Percentiles rank a stretch among this genome's conserved stretches.
These are phyloP conservation scores for Aethionema arabicum DNA, from an alignment of 345 rosid genomes.

Conservation along the genomic window DNA sequence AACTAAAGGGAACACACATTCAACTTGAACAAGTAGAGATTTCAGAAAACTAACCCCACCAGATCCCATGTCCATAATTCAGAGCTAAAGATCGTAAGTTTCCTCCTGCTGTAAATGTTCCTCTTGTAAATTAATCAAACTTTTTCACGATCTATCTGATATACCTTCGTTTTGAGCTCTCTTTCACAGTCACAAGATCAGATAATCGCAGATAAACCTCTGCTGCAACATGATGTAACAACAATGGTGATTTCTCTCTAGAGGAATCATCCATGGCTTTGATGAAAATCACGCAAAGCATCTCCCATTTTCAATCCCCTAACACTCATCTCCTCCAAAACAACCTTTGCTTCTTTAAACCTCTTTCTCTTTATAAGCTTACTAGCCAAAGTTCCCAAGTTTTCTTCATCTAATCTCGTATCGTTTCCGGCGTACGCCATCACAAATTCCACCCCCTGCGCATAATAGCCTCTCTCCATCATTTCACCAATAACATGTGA, in stretches of 20 bases:
- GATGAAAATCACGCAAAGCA: conserved; percentile 21
- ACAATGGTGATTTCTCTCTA: conserved; percentile 4
- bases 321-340: conserved; percentile 56
- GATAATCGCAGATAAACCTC: too few species aligned
- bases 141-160: conserved; percentile 18
- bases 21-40: conserved; percentile 54
- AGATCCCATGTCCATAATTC: background rate
- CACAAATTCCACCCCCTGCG: conserved; percentile 53
- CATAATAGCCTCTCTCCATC: conserved; percentile 42
- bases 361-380: conserved; percentile 43
- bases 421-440: conserved; percentile 50
- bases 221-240: background rate
- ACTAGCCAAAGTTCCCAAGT: conserved; percentile 51
- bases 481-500: conserved; percentile 51
- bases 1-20: conserved; percentile 54
- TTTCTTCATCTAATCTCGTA: conserved; percentile 48
- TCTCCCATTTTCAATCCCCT: conserved; percentile 45
- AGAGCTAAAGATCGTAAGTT: conserved; percentile 15
- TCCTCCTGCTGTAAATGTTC: conserved; percentile 17
- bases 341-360: conserved; percentile 45
- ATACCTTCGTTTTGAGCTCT: background rate
- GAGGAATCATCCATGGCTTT: conserved; percentile 9
- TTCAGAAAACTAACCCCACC: conserved; percentile 30
- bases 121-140: conserved; percentile 29
- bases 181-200: background rate